Evolutionary conservation across 495 filamentous ascomycete genomes (phyloP), one percentile per base, ranked within the genome.

Genomic region (Cryomyces minteri): DNA sequence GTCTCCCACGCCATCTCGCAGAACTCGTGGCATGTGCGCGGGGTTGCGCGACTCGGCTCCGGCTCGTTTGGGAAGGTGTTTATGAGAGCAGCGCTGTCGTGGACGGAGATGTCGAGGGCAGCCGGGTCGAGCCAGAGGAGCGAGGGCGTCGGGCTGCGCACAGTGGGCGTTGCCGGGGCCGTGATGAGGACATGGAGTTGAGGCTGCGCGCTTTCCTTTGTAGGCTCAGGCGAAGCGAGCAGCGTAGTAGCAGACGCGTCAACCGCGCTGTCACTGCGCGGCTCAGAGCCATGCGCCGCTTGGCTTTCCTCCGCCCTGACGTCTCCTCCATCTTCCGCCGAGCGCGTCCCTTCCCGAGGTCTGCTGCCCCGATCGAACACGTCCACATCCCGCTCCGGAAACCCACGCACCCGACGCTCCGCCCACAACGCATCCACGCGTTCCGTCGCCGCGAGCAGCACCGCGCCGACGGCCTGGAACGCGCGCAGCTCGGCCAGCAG

Each of bases 391-490:
- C 4, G 11, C 9, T n/a, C 6, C 31, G 29, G 31, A 1, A 32
- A 25, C 6, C 7, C 5, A 12, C 18, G 18, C 18, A 25, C 18
- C 18, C 18, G 18, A 1, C 18, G 18, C 32, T 41, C 33, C 1
- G 40, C 38, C 31, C 40, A 34, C 8, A 56, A 47, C 29, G 45
- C 29, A 9, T 56, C 47, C 32, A 57, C 49, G 4, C 58, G 54
- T 12, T 57, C 48, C 39, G 56, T 28, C n/a, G 54, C 47, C 10
- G 55, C 57, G 32, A 45, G 37, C 7, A 61, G 46, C 2, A 57
- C 58, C 9, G 61, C 61, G 18, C 53, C 61, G 12, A 51, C 50
- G 31, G 56, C 51, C 40, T 55, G 51, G 36, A 59, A 45, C 29
- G 50, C 43, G 8, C 40, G 49, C 11, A 54, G 8, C 31, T 40